Evolutionary conservation across 2,329 filamentous ascomycete species (phyloP).

Genomic region (Ophiostoma montium): DNA sequence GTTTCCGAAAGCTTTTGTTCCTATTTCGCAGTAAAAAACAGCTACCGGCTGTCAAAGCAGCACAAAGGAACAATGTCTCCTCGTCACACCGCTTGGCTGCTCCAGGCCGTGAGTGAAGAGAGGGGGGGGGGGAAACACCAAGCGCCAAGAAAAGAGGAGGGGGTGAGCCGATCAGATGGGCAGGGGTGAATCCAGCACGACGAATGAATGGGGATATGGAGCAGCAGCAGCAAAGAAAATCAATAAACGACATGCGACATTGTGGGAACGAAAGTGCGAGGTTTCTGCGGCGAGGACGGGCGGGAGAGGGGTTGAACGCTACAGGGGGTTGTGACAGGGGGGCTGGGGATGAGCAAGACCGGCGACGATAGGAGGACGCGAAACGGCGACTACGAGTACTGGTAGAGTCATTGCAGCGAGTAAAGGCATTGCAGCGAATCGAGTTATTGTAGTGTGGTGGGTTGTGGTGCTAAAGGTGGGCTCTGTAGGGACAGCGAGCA

Average conservation of each 20-base stretch:
- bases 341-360: no score
- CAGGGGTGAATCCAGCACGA: not conserved
- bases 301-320: not conserved
- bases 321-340: no score
- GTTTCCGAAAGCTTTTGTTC: no score
- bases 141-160: constrained; percentile 1
- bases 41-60: no score
- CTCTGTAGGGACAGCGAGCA: not conserved
- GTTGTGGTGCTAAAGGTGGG: no score
- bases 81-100: not conserved
- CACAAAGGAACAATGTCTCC: not conserved
- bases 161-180: not conserved
- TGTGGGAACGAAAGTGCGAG: not conserved
- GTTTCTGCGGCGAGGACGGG: not conserved
- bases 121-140: not conserved
- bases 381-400: no score
- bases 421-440: no score
- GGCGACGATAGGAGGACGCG: no score
- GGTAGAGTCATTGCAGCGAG: no score
- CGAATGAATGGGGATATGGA: not conserved
- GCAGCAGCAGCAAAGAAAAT: not conserved
- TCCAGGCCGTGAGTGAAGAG: not conserved
- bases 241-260: not conserved
- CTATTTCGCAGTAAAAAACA: no score
- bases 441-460: no score